Base-by-base conservation (phyloP, 2,329 filamentous ascomycete species). In the Stemphylium lycopersici region DNA sequence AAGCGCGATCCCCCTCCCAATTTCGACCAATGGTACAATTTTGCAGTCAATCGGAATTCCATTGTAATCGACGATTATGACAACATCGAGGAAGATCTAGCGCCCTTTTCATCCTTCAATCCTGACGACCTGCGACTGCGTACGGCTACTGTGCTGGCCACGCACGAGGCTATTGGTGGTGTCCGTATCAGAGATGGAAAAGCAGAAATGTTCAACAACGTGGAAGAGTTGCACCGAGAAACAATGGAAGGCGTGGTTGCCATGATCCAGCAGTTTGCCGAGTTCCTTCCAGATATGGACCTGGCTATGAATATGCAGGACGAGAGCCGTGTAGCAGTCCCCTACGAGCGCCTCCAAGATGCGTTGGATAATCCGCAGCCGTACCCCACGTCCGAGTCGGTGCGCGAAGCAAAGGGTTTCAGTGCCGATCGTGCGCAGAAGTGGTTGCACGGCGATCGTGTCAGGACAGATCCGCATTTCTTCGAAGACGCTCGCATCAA, bases 241-340 rank as follows among this genome's bases (percentile, higher is more conserved):
- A 84, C 86, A 80, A 75, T 86, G 7, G 78, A 83, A 29, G 83
- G 83, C 20, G 76, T 83, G 1, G 73, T 79, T 1, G 64, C 75
- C 6, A 83, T 87, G 76, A 83, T 87, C 29, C 75, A 66, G 31
- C 63, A 69, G 7, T 70, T 87, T 59, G 76, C 78, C 1, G 66
- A 82, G 50, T 77, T 79, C 59, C 76, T 87, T 26, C 85, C 85
- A 0, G 84, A 87, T 55, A 87, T 87, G 84, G 84, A 87, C 62
- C 68, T 87, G 33, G 83, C 81, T 0, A 82, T 87, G 72, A 87
- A 87, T 56, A 65, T 87, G n/a, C 84, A 86, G 55, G 83, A 87
- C 58, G 83, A 86, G 62, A 79, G 79, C 41, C 79, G 84, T 10
- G 80, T 87, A 10, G 80, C 81, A 24, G 79, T 86, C 2, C 83